Evolutionary conservation across 257 asterid genomes (phyloP), one percentile per base, ranked within the genome.

Genomic region (Rauvolfia tetraphylla): DNA sequence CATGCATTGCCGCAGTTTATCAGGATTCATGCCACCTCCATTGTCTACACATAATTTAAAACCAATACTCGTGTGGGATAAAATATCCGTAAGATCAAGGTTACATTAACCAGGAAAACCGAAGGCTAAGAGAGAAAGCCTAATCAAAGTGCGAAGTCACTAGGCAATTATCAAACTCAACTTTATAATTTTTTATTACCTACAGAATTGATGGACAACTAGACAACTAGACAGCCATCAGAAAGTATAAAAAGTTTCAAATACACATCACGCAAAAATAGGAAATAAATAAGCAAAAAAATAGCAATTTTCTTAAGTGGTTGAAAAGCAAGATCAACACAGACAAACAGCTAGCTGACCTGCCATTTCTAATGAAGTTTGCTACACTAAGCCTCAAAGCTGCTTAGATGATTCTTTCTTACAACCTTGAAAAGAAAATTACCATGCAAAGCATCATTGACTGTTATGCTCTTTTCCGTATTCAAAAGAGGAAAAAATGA

Each of bases 21-120:
- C 96, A 33, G 97, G 98, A 71, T 84, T 83, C 99, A 95, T 95
- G 77, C 99, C 99, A 53, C 99, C 98, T 57, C 99, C 99, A 76
- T 95, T 83, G 84, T 95, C 98, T 94, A 78, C 44, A 80, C 44
- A 49, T 68, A 72, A 73, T 56, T 58, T 22, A 36, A 25, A 75
- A 53, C 14, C 3, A 15, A 18, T 5, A 36, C 11, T 18, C 23
- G 54, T 42, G 25, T 36, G 12, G 20, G 31, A 73, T 48, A 68
- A 56, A 13, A 27, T n/a, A 7, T 20, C 54, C 31, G 31, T 7
- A 9, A 13, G 44, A 51, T 33, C 54, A 36, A 53, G 20, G 18
- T 34, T 5, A 59, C 8, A 36, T 18, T 0, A 5, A 17, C 27
- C 4, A 15, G 9, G n/a, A 9, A 34, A 75, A 59, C 15, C 10